Conservation (phyloP, 1,284 basidiomycete species). For the Pseudozyma thailandica region DNA sequence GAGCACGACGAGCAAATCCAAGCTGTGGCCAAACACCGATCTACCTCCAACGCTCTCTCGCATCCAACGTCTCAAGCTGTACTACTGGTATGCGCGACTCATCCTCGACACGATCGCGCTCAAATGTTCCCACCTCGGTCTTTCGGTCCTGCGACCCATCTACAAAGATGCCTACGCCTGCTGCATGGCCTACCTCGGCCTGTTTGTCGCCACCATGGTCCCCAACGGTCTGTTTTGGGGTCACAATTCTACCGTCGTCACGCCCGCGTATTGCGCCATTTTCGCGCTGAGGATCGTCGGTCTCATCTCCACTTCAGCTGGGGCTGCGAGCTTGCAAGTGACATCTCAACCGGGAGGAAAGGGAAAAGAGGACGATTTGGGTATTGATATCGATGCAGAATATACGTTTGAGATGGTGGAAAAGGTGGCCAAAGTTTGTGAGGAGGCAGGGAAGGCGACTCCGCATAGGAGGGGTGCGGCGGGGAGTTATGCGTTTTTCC, state of each 20-base stretch:
- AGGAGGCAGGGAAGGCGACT: conserved; percentile 49
- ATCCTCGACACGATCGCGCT: conserved; percentile 50
- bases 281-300: conserved; percentile 51
- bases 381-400: conserved; percentile 43
- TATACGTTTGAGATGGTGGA: conserved; percentile 51
- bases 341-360: conserved; percentile 6
- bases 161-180: conserved; percentile 53
- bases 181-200: conserved; percentile 51
- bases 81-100: conserved; percentile 50
- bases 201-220: conserved; percentile 51
- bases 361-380: conserved; percentile 23
- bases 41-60: conserved; percentile 29
- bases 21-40: conserved; percentile 7
- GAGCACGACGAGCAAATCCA: background rate
- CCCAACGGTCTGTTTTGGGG: conserved; percentile 45
- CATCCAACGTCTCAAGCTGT: conserved; percentile 36
- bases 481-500: conserved; percentile 49
- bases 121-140: conserved; percentile 35
- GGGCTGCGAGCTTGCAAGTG: conserved; percentile 13
- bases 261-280: conserved; percentile 51
- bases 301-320: conserved; percentile 26
- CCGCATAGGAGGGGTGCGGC: conserved; percentile 45
- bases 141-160: conserved; percentile 35
- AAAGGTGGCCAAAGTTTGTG: conserved; percentile 40
- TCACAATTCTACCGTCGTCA: conserved; percentile 53